A percentile compares a stretch with the other conserved stretches of the same genome.
Conservation (phyloP, 2,329 filamentous ascomycete genomes). For the Amesomyces nigricolor region DNA sequence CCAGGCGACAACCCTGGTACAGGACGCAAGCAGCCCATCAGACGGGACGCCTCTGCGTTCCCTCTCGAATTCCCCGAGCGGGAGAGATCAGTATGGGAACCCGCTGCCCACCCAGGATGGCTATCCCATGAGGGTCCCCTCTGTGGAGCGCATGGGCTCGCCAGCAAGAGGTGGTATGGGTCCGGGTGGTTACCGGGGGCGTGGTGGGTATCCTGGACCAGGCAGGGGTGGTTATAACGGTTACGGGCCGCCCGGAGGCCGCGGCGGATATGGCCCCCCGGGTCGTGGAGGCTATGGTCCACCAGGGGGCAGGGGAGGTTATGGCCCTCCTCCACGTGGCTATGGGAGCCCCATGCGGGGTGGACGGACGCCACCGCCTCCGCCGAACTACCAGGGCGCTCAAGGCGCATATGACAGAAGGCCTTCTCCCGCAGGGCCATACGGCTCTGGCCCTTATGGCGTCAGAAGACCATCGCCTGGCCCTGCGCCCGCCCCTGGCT, state of each 20-base stretch:
- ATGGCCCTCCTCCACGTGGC: slow-evolving; percentile 39
- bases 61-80: slow-evolving; percentile 22
- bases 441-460: slow-evolving; percentile 32
- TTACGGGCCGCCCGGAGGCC: slow-evolving; percentile 38
- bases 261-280: slow-evolving; percentile 31
- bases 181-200: slow-evolving; percentile 42
- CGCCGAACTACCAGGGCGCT: slow-evolving; percentile 39
- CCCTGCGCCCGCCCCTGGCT: slow-evolving; percentile 33
- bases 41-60: slow-evolving; percentile 37
- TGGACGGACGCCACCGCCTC: slow-evolving; percentile 40
- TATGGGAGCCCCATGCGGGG: slow-evolving; percentile 35
- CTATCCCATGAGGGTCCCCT: slow-evolving; percentile 45
- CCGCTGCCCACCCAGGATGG: slow-evolving; percentile 40
- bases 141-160: slow-evolving; percentile 43
- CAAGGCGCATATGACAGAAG: slow-evolving; percentile 35
- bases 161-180: slow-evolving; percentile 42
- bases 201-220: slow-evolving; percentile 44
- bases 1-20: slow-evolving; percentile 32
- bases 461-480: slow-evolving; percentile 35
- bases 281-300: slow-evolving; percentile 36
- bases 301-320: slow-evolving; percentile 40
- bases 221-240: slow-evolving; percentile 36
- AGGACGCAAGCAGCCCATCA: slow-evolving; percentile 30
- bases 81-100: slow-evolving; percentile 61
- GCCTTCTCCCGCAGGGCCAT: slow-evolving; percentile 35